Conservation (phyloP, 257 asterid species). For the Gardenia jasminoides region DNA sequence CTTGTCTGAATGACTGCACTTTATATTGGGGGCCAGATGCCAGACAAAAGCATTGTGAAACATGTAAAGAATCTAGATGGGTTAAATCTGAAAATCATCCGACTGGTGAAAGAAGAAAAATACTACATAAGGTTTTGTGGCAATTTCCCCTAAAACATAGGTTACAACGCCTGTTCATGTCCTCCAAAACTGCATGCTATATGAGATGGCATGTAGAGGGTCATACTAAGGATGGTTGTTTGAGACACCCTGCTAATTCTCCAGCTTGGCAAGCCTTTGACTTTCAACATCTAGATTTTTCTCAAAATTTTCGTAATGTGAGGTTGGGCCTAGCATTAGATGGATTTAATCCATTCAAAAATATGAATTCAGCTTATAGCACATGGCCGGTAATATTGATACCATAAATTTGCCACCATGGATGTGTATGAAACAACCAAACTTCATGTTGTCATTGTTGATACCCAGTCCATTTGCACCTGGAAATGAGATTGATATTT, state of each 20-base stretch:
- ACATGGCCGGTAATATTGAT: background rate
- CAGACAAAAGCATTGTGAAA: background rate
- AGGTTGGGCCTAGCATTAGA: background rate
- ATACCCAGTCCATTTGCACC: too few relatives aligned
- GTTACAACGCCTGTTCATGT: background rate
- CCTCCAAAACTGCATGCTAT: too few relatives aligned
- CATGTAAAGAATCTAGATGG: slow-evolving; percentile 1
- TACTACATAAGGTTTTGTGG: background rate
- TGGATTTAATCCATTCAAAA: background rate
- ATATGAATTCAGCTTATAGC: background rate
- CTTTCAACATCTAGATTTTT: background rate
- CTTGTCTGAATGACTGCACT: slow-evolving; percentile 2
- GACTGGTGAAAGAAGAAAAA: too few relatives aligned
- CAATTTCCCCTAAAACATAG: slow-evolving; percentile 9
- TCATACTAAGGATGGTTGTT: background rate
- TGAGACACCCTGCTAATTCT: background rate
- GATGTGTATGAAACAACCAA: too few relatives aligned
- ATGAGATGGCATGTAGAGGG: slow-evolving; percentile 4
- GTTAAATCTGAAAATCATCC: background rate
- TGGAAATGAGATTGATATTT: too few relatives aligned
- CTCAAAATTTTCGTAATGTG: background rate
- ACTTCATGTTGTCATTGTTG: too few relatives aligned
- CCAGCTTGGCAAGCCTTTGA: background rate
- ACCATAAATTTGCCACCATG: background rate
- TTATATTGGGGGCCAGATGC: too few relatives aligned